Evolutionary conservation across 495 filamentous ascomycete genomes (phyloP), one percentile per base, ranked within the genome.

Genomic region (Penicillium tannophilum): DNA sequence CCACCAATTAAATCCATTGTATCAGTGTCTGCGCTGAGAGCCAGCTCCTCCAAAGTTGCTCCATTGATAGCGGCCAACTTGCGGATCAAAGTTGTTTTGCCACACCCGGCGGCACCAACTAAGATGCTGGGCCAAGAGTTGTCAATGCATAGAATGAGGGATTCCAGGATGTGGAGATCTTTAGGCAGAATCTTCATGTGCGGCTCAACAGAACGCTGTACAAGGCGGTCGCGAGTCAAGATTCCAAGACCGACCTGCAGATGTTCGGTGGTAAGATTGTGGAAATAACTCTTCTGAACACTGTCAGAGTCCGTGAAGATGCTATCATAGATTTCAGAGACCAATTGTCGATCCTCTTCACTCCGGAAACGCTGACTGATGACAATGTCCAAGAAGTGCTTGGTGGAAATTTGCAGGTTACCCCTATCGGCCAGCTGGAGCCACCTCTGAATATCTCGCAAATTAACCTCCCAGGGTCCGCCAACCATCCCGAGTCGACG

Each of bases 1-100:
- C 94, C 92, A 62, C 95, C 95, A 52, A 99, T 89, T 23, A 99
- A 81, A 67, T 99, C 95, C 86, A 93, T 97, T 16, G 93, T 90
- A 72, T 99, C 95, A 49, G 93, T 90, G 60, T 98, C 95, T 4
- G 90, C 85, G 70, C 95, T 97, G 63, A 98, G 79, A 11, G 92
- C 84, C 54, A 97, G 86, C 43, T 89, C 87, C 43, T 90, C 81
- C 12, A 97, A 73, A 6, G 83, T 75, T 42, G 87, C 87, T 26
- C 94, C 93, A 54, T 82, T 81, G 28, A 88, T 65, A 35, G 88
- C 85, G 17, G 95, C 93, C n/a, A 97, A 75, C 51, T 92, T 87
- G 41, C 85, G 78, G 19, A 99, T 78, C 2, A 96, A 71, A 5
- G 82, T 82, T 0, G 90, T 92, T 72, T 98, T 99, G 17, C 94